Base-by-base conservation (phyloP, 1,139 yeast species). In the Debaryomyces sp. region DNA sequence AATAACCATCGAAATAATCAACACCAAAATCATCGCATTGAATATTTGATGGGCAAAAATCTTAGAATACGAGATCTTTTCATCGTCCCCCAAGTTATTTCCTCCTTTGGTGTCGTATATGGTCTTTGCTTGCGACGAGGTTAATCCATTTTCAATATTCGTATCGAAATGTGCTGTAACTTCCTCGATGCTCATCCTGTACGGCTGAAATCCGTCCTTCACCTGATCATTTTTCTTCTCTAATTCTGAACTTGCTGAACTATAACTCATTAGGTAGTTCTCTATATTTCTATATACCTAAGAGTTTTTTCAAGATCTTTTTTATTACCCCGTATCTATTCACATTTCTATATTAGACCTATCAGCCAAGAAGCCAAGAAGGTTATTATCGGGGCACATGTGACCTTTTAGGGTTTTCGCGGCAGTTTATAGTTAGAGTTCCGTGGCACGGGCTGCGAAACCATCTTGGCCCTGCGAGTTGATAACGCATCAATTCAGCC, bases 21-120 rank as follows among this genome's bases (percentile, higher is more conserved):
- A 75, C 13, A 87, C 92, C 56, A 88, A 68, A 41, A 87, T 84
- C 95, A 88, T 87, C 43, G 95, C 95, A 61, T 88, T 88, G 66
- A 85, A 84, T 1, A 84, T 73, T 62, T 88, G 96, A 54, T 85
- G 87, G 47, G 87, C 74, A 43, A 87, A 59, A 43, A 88, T 87
- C 51, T 73, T 73, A 30, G 76, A 54, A 43, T 81, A 65, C n/a
- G 89, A 82, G 50, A 86, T 80, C 38, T 78, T 77, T 34, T 73
- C 76, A 41, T 77, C 87, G 37, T 81, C 85, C 18, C 90, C 91
- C 10, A 86, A 71, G 26, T 71, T 71, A 64, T 88, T 88, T 34
- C 70, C 73, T 6, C 95, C 96, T 62, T 78, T 73, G 32, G 60
- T 51, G 15, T 54, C 48, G 6, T 50, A 49, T 13, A 52, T 51